Evolutionary conservation across 768 basidiomycete species (phyloP), one percentile per base, ranked within the genome.

Genomic region (Piloderma croceum): DNA sequence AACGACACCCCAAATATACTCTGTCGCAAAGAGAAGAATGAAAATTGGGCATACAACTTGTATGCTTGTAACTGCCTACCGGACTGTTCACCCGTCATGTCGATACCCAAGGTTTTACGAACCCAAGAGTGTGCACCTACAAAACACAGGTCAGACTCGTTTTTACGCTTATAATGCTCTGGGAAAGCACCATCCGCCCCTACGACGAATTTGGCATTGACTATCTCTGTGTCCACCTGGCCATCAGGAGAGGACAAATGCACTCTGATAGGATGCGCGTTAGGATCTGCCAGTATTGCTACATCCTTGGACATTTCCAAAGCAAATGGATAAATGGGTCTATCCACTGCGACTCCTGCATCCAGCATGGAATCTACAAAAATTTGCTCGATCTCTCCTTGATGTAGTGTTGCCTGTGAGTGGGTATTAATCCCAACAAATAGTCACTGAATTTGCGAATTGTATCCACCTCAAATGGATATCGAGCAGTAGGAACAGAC

Each of bases 91-190:
- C 88, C 88, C 44, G 87, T 76, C 83, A 90, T 83, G 4, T 62
- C 53, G 37, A 90, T 80, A 7, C 69, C 67, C 7, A 86, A 63
- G 0, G 61, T 41, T 44, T 84, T 86, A 19, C 88, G 74, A 18
- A 90, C 83, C 84, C 86, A 89, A 9, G 84, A 88, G 60, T 88
- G 86, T 0, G 85, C 86, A 5, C 84, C 82, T 84, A 50, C 31
- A 32, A 2, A 39, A 21, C 9, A 31, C 21, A 24, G 39, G 44
- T 40, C 12, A 15, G 1, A 33, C 6, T 25, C 11, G 29, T 49
- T n/a, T n/a, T n/a, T n/a, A n/a, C n/a, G n/a, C n/a, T n/a, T n/a
- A n/a, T n/a, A n/a, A n/a, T 29, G 32, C 35, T 5, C 21, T 5
- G 21, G 1, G n/a, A n/a, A n/a, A n/a, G 34, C 52, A 76, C 83